A percentile compares a stretch with the other conserved stretches of the same genome.
These are phyloP conservation scores for Sclerotinia minor DNA, from an alignment of 2,329 filamentous ascomycete species.

Conservation along the genomic window DNA sequence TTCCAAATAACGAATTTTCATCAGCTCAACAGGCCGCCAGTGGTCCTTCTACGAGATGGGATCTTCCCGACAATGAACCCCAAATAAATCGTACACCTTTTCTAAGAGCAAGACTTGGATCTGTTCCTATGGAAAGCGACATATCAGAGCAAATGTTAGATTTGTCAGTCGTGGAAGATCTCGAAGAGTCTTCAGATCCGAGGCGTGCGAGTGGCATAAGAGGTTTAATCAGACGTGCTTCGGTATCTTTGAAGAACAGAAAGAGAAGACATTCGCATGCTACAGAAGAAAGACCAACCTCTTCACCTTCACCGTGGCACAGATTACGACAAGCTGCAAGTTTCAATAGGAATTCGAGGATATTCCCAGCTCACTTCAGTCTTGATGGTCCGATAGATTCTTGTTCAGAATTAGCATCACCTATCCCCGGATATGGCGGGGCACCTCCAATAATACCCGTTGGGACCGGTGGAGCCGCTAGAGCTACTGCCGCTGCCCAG, in stretches of 20 bases:
- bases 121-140: conserved; percentile 14
- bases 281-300: conserved; percentile 35
- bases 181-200: conserved; percentile 7
- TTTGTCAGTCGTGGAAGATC: conserved; percentile 7
- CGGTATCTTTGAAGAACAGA: conserved; percentile 38
- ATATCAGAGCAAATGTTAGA: conserved; percentile 12
- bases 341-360: conserved; percentile 38
- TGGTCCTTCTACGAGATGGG: conserved; percentile 25
- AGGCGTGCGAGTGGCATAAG: conserved; percentile 17
- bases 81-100: conserved; percentile 37
- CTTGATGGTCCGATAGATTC: conserved; percentile 31
- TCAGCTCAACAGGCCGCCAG: conserved; percentile 47
- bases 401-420: conserved; percentile 31
- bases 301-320: conserved; percentile 35
- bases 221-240: conserved; percentile 39
- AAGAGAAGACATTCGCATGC: conserved; percentile 38
- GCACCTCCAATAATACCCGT: conserved; percentile 62
- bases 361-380: conserved; percentile 27
- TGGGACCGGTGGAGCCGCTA: conserved; percentile 60
- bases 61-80: background rate
- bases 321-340: conserved; percentile 40
- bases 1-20: conserved; percentile 48
- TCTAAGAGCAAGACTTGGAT: conserved; percentile 33
- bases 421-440: conserved; percentile 44
- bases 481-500: conserved; percentile 58